phyloP scores from a whole-genome alignment of 805 yeast genomes.

The Metschnikowia orientalis region DNA sequence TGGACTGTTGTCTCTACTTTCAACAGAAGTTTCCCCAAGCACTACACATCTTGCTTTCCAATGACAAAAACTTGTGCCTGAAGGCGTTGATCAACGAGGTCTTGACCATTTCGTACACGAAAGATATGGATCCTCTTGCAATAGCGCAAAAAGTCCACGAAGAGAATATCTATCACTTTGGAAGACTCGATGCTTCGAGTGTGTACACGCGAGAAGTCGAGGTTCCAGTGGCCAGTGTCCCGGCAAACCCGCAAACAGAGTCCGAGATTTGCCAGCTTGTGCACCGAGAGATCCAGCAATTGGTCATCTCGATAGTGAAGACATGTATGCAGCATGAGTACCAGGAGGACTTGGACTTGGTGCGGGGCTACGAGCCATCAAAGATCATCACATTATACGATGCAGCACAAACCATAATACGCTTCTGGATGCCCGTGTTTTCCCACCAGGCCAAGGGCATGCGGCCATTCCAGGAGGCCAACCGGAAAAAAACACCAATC shows the following conservation, averaged over 20 bases:
- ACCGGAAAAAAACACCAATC: constrained; percentile 9
- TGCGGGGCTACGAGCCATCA: constrained; percentile 43
- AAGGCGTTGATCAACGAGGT: constrained; percentile 68
- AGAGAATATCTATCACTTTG: constrained; percentile 31
- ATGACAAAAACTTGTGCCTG: constrained; percentile 78
- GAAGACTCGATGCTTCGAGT: constrained; percentile 13
- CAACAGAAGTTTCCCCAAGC: constrained; percentile 31
- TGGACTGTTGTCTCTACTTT: constrained; percentile 77
- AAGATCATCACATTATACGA: constrained; percentile 35
- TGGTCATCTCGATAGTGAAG: constrained; percentile 46
- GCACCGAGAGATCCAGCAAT: constrained; percentile 36
- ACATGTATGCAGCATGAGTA: constrained; percentile 49
- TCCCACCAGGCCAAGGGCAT: constrained; percentile 38
- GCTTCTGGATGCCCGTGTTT: constrained; percentile 49
- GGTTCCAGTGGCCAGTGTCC: constrained; percentile 5
- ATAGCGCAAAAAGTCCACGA: constrained; percentile 38
- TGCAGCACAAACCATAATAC: constrained; percentile 38
- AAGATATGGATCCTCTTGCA: constrained; percentile 40
- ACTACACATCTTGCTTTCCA: constrained; percentile 61
- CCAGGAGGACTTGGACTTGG: constrained; percentile 51
- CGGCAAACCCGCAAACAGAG: background rate
- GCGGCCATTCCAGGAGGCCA: constrained; percentile 17
- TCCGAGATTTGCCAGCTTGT: constrained; percentile 23
- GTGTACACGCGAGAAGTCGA: constrained; percentile 7
- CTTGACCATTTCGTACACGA: constrained; percentile 55